phyloP scores from a whole-genome alignment of 2,329 filamentous ascomycete genomes.

The Chaetothyriales sp. region DNA sequence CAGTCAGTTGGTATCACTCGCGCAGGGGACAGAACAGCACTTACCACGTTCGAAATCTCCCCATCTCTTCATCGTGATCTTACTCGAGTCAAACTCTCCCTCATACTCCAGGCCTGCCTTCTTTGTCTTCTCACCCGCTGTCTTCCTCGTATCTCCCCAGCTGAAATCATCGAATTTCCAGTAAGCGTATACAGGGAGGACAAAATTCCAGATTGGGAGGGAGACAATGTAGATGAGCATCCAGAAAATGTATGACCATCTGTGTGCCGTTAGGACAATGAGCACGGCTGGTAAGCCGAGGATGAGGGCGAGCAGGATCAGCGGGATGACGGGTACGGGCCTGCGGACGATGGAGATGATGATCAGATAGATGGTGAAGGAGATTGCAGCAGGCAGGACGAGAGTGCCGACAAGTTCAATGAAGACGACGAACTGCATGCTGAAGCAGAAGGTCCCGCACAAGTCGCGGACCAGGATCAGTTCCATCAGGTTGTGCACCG shows the following conservation, averaged over 20 bases:
- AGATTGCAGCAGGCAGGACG: constrained; percentile 87
- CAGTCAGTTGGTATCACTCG: background rate
- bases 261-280: constrained; percentile 86
- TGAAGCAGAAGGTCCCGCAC: constrained; percentile 98
- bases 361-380: constrained; percentile 92
- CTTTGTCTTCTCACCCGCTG: constrained; percentile 75
- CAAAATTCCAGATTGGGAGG: constrained; percentile 93
- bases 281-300: constrained; percentile 84
- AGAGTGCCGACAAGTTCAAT: constrained; percentile 90
- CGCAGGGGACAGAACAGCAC: constrained; percentile 3
- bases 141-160: constrained; percentile 97
- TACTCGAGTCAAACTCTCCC: constrained; percentile 94
- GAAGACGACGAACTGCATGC: constrained; percentile 97
- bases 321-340: constrained; percentile 73
- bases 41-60: constrained; percentile 78
- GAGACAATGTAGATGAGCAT: constrained; percentile 93
- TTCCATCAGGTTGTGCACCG: constrained; percentile 97
- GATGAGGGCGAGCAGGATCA: constrained; percentile 78
- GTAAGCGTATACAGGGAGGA: constrained; percentile 85
- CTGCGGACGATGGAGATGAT: constrained; percentile 69
- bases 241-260: constrained; percentile 83
- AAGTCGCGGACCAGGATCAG: constrained; percentile 88
- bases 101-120: constrained; percentile 77
- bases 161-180: constrained; percentile 99
- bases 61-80: constrained; percentile 99